phyloP scores from a whole-genome alignment of 192 early-diverging fungal species.

The Obelidium mucronatum region DNA sequence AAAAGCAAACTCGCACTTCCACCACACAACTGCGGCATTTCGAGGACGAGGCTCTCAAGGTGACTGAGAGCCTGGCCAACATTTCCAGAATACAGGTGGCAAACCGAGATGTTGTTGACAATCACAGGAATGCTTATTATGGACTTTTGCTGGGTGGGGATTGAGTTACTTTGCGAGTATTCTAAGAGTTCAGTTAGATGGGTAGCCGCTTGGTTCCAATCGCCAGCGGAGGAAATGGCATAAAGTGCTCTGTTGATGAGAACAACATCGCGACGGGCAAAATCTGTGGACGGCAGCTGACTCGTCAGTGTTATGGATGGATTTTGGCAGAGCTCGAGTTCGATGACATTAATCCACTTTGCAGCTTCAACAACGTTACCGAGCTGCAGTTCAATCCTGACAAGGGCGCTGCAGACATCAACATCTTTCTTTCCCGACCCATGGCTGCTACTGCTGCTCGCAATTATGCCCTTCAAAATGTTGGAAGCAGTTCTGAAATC shows the following conservation, averaged over 20 bases:
- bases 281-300: neutral
- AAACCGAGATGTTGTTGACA: slow-evolving; percentile 57
- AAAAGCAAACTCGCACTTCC: slow-evolving; percentile 42
- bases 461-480: slow-evolving; percentile 23
- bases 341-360: neutral
- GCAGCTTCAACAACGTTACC: slow-evolving; percentile 42
- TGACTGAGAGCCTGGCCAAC: slow-evolving; percentile 45
- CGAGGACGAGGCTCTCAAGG: slow-evolving; percentile 47
- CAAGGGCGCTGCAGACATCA: slow-evolving; percentile 38
- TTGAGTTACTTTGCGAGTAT: neutral
- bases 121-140: neutral
- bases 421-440: too few species aligned
- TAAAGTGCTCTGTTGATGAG: slow-evolving; percentile 43
- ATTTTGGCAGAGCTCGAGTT: neutral
- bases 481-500: slow-evolving; percentile 39
- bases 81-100: slow-evolving; percentile 55
- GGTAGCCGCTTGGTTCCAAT: slow-evolving; percentile 24
- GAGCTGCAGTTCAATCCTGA: slow-evolving; percentile 47
- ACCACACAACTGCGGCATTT: slow-evolving; percentile 38
- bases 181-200: slow-evolving; percentile 42
- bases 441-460: neutral
- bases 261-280: slow-evolving; percentile 24
- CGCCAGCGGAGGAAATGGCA: slow-evolving; percentile 35
- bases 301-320: neutral
- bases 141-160: neutral